These are phyloP conservation scores for Lentinula aciculospora DNA, from an alignment of 768 basidiomycete genomes.

Conservation along the genomic window DNA sequence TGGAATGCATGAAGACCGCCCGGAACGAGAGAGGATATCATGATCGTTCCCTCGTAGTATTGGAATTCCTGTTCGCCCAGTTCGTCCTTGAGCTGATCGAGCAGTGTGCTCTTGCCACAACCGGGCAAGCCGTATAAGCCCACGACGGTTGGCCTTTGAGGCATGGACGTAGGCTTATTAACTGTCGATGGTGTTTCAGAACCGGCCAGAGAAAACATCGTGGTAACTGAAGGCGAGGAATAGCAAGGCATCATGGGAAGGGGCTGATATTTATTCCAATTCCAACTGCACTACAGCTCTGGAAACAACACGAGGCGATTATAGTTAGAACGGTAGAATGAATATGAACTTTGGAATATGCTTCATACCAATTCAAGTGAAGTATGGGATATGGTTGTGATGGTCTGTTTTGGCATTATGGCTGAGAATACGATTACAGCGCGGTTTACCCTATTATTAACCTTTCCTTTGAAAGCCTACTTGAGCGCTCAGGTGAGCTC, in stretches of 20 bases:
- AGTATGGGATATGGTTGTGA: background rate
- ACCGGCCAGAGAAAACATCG: background rate
- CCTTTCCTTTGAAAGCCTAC: background rate
- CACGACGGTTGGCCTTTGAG: slow-evolving; percentile 12
- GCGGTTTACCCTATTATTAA: background rate
- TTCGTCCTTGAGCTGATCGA: slow-evolving; percentile 11
- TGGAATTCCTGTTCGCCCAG: slow-evolving; percentile 12
- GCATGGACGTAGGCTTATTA: background rate
- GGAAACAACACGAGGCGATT: background rate
- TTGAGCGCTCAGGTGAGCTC: background rate
- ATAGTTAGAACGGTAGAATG: background rate
- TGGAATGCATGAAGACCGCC: slow-evolving; percentile 18
- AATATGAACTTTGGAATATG: background rate
- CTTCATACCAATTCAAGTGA: background rate
- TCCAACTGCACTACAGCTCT: background rate
- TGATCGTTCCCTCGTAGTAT: slow-evolving; percentile 16
- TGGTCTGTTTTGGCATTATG: background rate
- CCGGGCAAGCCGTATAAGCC: slow-evolving; percentile 18
- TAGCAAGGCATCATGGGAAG: background rate
- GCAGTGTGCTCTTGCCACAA: slow-evolving; percentile 15
- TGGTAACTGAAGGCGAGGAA: background rate
- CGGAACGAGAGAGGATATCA: slow-evolving; percentile 15
- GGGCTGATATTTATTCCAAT: background rate
- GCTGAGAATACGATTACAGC: background rate
- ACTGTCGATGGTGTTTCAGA: background rate